A percentile compares a stretch with the other conserved stretches of the same genome.
Evolutionary conservation across 2,329 filamentous ascomycete genomes (phyloP).

Genomic region (Diaporthe sp.): DNA sequence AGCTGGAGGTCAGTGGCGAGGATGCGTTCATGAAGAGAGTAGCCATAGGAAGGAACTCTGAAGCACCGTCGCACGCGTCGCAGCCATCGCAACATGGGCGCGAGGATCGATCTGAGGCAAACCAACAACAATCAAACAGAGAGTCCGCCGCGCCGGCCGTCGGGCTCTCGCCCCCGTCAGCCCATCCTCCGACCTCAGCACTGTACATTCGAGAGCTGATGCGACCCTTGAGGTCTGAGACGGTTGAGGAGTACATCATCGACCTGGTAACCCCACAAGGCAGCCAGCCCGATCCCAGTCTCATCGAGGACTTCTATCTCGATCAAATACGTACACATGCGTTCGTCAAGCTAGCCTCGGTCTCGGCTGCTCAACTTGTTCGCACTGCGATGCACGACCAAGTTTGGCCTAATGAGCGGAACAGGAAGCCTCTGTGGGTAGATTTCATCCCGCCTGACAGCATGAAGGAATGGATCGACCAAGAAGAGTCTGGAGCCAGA

Average conservation of each 20-base stretch:
- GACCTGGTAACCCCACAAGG: constrained; percentile 74
- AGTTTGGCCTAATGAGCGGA: constrained; percentile 89
- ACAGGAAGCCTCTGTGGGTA: constrained; percentile 85
- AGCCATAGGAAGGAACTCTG: constrained; percentile 29
- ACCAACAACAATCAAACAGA: constrained; percentile 32
- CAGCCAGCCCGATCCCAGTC: constrained; percentile 62
- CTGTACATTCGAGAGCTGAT: constrained; percentile 93
- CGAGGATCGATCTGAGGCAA: constrained; percentile 37
- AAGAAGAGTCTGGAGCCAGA: constrained; percentile 67
- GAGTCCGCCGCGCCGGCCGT: constrained; percentile 47
- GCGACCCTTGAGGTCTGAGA: constrained; percentile 80
- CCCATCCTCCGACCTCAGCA: constrained; percentile 78
- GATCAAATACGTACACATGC: constrained; percentile 91
- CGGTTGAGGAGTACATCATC: constrained; percentile 77
- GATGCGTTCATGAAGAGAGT: constrained; percentile 3
- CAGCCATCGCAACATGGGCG: constrained; percentile 39
- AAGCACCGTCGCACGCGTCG: constrained; percentile 36
- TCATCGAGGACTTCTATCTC: constrained; percentile 79
- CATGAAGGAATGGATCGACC: constrained; percentile 79
- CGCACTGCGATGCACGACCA: constrained; percentile 81
- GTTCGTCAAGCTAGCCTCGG: constrained; percentile 78
- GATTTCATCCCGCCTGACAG: constrained; percentile 88
- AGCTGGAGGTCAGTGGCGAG: constrained; percentile 14
- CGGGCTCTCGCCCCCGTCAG: constrained; percentile 63
- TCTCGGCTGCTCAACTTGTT: constrained; percentile 80